phyloP scores from a whole-genome alignment of 225 moss, liverwort and hornwort genomes.

The Climacium dendroides region DNA sequence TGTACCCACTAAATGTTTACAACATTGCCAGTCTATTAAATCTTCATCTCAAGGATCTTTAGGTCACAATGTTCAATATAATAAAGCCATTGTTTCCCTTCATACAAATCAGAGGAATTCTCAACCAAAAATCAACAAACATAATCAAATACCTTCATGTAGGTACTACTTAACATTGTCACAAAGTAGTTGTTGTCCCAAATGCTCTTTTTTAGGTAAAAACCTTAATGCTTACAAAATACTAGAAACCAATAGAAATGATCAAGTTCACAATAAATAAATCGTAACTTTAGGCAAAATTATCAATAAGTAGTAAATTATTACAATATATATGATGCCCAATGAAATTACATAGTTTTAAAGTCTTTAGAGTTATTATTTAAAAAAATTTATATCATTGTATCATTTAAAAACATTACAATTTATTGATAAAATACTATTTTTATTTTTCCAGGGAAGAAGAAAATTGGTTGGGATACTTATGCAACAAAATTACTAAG shows the following conservation, averaged over 20 bases:
- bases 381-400: not conserved
- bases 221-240: not conserved
- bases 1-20: not conserved
- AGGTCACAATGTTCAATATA: not conserved
- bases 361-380: too few relatives aligned
- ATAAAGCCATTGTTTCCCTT: not conserved
- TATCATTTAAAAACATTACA: accelerated
- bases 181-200: not conserved
- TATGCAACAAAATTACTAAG: not conserved
- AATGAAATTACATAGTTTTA: not conserved
- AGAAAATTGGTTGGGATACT: not conserved
- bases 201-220: not conserved
- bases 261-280: not conserved
- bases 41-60: not conserved
- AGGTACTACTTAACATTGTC: not conserved
- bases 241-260: not conserved
- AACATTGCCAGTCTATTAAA: not conserved
- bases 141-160: not conserved
- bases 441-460: not conserved
- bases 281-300: not conserved
- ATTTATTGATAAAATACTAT: too few relatives aligned
- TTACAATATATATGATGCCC: not conserved
- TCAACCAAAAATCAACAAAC: not conserved
- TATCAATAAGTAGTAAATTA: not conserved
- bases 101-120: not conserved